Percentiles rank a stretch among this genome's conserved stretches.
Evolutionary conservation across 352 stramenopile species (phyloP).

Genomic region (Globisporangium paddicum): DNA sequence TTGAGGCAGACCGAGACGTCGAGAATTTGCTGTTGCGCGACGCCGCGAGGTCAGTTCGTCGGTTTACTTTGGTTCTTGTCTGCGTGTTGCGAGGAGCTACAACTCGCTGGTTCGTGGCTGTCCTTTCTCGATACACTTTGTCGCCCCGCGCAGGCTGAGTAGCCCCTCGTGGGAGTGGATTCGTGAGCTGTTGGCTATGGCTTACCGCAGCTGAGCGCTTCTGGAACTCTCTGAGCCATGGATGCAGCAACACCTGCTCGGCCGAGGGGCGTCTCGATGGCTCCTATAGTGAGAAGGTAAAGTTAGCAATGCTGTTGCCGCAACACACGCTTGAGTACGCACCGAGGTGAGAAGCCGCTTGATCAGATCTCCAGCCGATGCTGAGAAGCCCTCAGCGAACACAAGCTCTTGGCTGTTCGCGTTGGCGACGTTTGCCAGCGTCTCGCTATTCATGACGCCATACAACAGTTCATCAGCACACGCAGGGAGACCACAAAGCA

Average conservation of each 20-base stretch:
- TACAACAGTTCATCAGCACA: not conserved
- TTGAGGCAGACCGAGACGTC: not conserved
- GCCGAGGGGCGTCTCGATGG: constrained; percentile 34
- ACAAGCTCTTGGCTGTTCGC: constrained; percentile 30
- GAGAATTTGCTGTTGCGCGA: not conserved
- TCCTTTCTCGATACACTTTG: not conserved
- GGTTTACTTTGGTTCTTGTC: not conserved
- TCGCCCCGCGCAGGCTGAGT: not conserved
- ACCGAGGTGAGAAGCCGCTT: constrained; percentile 51
- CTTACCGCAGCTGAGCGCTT: constrained; percentile 22
- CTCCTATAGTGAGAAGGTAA: constrained; percentile 22
- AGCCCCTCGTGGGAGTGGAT: not conserved
- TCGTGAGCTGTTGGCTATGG: not conserved
- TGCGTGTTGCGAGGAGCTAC: not conserved
- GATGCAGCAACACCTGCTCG: constrained; percentile 47
- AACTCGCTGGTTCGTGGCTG: not conserved
- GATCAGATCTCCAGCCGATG: constrained; percentile 52
- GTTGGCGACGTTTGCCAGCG: constrained; percentile 65
- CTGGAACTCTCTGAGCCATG: constrained; percentile 50
- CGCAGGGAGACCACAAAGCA: not conserved
- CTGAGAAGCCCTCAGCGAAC: constrained; percentile 53
- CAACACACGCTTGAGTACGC: constrained; percentile 5
- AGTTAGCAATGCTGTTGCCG: not conserved
- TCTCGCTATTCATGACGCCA: constrained; percentile 32
- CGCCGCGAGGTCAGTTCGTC: not conserved